phyloP scores from a whole-genome alignment of 2,329 filamentous ascomycete genomes.

The Cladobotryum protrusum region DNA sequence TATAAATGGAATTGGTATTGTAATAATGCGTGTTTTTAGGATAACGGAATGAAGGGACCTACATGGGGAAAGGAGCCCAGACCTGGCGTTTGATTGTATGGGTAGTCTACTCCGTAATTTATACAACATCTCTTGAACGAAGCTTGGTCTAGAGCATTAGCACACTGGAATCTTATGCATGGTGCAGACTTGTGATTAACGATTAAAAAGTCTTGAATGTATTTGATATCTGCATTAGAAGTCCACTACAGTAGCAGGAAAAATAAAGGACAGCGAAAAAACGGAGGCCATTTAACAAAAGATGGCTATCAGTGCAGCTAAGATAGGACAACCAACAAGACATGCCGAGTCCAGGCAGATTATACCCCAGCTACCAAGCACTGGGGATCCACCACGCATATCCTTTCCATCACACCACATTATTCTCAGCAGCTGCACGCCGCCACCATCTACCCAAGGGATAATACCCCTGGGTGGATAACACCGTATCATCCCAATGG shows the following conservation, averaged over 20 bases:
- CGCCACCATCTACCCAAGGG: constrained; percentile 11
- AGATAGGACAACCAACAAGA: constrained; percentile 12
- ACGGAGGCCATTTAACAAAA: constrained; percentile 23
- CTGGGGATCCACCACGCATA: constrained; percentile 16
- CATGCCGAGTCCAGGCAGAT: not conserved
- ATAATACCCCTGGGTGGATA: constrained; percentile 18
- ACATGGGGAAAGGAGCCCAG: not conserved
- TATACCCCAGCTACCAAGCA: constrained; percentile 5
- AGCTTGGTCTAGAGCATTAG: too few species aligned
- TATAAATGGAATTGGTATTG: not conserved
- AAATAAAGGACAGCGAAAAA: constrained; percentile 25
- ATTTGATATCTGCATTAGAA: constrained; percentile 60
- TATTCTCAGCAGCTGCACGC: constrained; percentile 13
- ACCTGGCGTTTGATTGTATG: not conserved
- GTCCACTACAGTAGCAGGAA: constrained; percentile 51
- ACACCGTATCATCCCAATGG: constrained; percentile 10
- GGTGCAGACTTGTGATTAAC: not conserved
- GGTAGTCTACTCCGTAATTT: not conserved
- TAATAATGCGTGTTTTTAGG: not conserved
- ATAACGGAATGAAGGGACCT: constrained; percentile 1
- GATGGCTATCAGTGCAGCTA: constrained; percentile 24
- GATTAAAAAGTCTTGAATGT: constrained; percentile 30
- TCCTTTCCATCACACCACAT: constrained; percentile 11
- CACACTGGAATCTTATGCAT: too few species aligned
- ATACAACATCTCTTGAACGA: too few species aligned